Percentiles rank a stretch among this genome's conserved stretches.
Evolutionary conservation across 331 rosid species (phyloP).

Genomic region (Rosa hybrid): DNA sequence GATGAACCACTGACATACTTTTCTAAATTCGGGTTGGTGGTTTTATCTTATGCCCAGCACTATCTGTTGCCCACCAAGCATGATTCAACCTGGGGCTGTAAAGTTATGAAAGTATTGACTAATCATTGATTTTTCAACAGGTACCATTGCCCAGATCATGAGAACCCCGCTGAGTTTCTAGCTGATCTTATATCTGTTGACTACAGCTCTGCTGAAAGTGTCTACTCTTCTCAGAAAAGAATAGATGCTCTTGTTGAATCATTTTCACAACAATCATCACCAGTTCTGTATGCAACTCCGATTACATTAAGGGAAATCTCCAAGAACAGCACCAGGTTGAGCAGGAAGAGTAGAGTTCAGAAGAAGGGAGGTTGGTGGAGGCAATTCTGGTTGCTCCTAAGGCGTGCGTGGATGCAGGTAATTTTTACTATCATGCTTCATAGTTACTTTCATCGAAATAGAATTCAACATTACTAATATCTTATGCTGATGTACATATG

Average conservation of each 20-base stretch:
- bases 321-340: conserved; percentile 34
- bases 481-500: conserved; percentile 1
- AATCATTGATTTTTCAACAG: conserved; percentile 48
- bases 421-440: conserved; percentile 12
- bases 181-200: conserved; percentile 96
- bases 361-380: conserved; percentile 88
- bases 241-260: conserved; percentile 81
- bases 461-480: background rate
- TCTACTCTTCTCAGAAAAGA: conserved; percentile 74
- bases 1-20: conserved; percentile 74
- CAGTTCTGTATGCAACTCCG: conserved; percentile 70
- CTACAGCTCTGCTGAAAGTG: conserved; percentile 88
- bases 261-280: conserved; percentile 57
- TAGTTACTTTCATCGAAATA: conserved; percentile 16
- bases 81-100: background rate
- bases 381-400: conserved; percentile 84
- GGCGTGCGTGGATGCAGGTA: conserved; percentile 99
- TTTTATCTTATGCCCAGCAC: conserved; percentile 28
- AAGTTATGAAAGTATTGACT: conserved; percentile 24
- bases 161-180: conserved; percentile 89
- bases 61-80: background rate
- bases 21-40: conserved; percentile 74
- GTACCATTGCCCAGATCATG: conserved; percentile 82
- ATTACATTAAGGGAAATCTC: conserved; percentile 50
- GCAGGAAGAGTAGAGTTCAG: conserved; percentile 44